These are phyloP conservation scores for Tritrichomonas musculus DNA, from an alignment of 208 protist species.

Conservation along the genomic window DNA sequence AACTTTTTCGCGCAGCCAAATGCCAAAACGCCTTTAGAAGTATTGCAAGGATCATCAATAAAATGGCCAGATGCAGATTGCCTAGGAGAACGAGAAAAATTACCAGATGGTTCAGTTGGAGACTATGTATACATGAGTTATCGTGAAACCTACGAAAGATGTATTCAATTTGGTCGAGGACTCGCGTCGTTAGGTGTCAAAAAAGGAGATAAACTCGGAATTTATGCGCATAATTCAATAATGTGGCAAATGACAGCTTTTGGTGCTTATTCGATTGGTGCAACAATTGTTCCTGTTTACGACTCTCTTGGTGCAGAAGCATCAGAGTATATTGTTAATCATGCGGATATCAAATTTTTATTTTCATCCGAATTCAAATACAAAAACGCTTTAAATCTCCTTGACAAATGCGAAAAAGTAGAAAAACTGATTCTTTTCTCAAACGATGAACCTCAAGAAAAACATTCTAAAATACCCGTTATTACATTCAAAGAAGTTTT, in stretches of 20 bases:
- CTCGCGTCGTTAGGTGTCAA: neutral
- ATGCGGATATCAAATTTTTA: neutral
- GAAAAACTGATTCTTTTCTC: neutral
- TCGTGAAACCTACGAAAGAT: neutral
- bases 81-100: neutral
- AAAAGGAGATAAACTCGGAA: slow-evolving; percentile 7
- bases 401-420: neutral
- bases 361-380: neutral
- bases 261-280: neutral
- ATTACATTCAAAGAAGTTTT: neutral
- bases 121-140: neutral
- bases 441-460: neutral
- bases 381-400: neutral
- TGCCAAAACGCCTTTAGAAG: neutral
- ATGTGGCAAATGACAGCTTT: neutral
- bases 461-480: neutral
- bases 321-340: slow-evolving; percentile 21
- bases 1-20: neutral
- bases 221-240: neutral
- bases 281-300: neutral
- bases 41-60: neutral
- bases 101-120: neutral
- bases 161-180: neutral
- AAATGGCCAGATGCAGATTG: neutral
- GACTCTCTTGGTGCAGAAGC: neutral